Percentiles rank a stretch among this genome's conserved stretches.
Conservation (phyloP, 495 filamentous ascomycete species). For the Annulohypoxylon moriforme region DNA sequence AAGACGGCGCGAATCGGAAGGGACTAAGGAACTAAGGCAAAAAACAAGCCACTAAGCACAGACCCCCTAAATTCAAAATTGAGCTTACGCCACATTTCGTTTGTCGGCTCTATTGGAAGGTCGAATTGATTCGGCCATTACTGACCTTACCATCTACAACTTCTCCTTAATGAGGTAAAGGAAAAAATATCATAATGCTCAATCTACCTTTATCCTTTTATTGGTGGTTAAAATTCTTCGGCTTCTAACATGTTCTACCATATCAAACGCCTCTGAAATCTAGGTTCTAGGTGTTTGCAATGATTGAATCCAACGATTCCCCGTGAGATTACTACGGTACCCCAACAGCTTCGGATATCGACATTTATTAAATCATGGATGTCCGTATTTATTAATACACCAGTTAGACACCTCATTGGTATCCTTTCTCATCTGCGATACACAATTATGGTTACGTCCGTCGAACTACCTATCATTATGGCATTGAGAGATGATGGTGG, state of each 20-base stretch:
- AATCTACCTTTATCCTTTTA: too few species aligned
- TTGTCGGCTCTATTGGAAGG: neutral
- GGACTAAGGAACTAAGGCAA: neutral
- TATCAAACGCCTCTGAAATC: too few species aligned
- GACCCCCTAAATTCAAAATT: neutral
- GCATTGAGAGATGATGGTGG: neutral
- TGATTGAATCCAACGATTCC: neutral
- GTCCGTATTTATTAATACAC: conserved; percentile 2
- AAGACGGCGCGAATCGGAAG: conserved; percentile 17
- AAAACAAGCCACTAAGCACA: neutral
- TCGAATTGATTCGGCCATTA: neutral
- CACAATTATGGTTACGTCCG: neutral
- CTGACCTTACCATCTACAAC: neutral
- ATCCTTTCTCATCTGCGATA: neutral
- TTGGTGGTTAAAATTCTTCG: neutral
- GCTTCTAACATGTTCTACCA: neutral
- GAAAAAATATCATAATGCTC: too few species aligned
- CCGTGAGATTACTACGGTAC: neutral
- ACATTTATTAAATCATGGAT: neutral
- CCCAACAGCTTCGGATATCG: neutral
- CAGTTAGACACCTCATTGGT: conserved; percentile 1
- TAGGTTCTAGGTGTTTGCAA: neutral
- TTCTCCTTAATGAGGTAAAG: too few species aligned
- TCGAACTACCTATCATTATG: conserved; percentile 7
- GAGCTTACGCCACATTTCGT: conserved; percentile 19